Conservation (phyloP, 1,284 basidiomycete genomes). For the Athelia sp. region DNA sequence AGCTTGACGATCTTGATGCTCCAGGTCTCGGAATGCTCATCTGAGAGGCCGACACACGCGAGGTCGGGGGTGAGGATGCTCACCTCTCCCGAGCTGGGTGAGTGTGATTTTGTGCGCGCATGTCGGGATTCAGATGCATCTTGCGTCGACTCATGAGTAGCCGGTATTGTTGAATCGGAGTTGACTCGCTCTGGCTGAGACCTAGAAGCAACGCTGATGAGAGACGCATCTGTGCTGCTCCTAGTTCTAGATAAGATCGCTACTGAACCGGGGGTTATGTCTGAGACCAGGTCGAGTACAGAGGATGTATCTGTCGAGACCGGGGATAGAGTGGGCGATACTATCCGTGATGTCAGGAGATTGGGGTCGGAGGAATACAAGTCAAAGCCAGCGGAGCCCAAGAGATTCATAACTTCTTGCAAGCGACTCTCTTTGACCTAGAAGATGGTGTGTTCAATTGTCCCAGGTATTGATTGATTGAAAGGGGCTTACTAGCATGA, state of each 20-base stretch:
- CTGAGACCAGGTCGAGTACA: slow-evolving; percentile 27
- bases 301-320: slow-evolving; percentile 30
- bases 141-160: background rate
- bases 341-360: slow-evolving; percentile 30
- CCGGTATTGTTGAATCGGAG: background rate
- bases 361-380: slow-evolving; percentile 56
- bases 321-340: slow-evolving; percentile 32
- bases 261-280: slow-evolving; percentile 30
- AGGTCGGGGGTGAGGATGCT: slow-evolving; percentile 45
- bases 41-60: slow-evolving; percentile 54
- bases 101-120: slow-evolving; percentile 34
- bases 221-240: slow-evolving; percentile 29
- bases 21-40: slow-evolving; percentile 64
- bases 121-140: slow-evolving; percentile 3
- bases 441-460: slow-evolving; percentile 3
- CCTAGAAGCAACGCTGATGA: slow-evolving; percentile 22
- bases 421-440: slow-evolving; percentile 66
- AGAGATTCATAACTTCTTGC: slow-evolving; percentile 54
- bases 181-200: slow-evolving; percentile 12
- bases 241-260: slow-evolving; percentile 42
- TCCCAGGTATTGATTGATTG: background rate
- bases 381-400: slow-evolving; percentile 60
- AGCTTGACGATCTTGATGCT: slow-evolving; percentile 70
- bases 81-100: slow-evolving; percentile 30
- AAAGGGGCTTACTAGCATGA: slow-evolving; percentile 60